Percentiles rank a stretch among this genome's conserved stretches.
These are phyloP conservation scores for Orbilia javanica DNA, from an alignment of 2,329 filamentous ascomycete species.

Conservation along the genomic window DNA sequence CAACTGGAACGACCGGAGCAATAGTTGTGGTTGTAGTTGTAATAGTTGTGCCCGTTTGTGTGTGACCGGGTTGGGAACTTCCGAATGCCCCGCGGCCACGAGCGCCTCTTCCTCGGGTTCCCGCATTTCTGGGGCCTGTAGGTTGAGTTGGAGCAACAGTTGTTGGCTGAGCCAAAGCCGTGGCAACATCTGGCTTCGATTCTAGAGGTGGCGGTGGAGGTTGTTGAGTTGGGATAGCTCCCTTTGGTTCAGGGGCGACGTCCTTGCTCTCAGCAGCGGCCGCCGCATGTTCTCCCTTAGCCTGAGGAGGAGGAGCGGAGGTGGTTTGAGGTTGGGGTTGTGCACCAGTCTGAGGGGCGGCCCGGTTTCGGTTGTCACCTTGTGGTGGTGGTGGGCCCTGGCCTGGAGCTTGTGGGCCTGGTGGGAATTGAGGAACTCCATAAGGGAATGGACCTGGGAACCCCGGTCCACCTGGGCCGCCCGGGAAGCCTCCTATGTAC, in stretches of 20 bases:
- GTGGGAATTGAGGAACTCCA: slow-evolving; percentile 43
- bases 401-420: slow-evolving; percentile 19
- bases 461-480: slow-evolving; percentile 27
- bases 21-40: slow-evolving; percentile 40
- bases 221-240: slow-evolving; percentile 13
- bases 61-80: slow-evolving; percentile 48
- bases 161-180: slow-evolving; percentile 45
- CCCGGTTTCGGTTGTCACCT: slow-evolving; percentile 31
- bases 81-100: slow-evolving; percentile 51
- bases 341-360: slow-evolving; percentile 26
- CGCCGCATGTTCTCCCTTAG: slow-evolving; percentile 43
- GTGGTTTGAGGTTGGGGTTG: slow-evolving; percentile 9
- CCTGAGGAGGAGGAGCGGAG: slow-evolving; percentile 1
- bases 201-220: slow-evolving; percentile 45
- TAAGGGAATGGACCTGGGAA: slow-evolving; percentile 50
- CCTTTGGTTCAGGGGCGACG: slow-evolving; percentile 8
- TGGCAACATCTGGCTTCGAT: slow-evolving; percentile 53
- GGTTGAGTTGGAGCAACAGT: slow-evolving; percentile 19
- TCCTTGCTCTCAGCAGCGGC: slow-evolving; percentile 21
- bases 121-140: slow-evolving; percentile 42
- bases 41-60: slow-evolving; percentile 49
- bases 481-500: slow-evolving; percentile 48
- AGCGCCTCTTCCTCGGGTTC: slow-evolving; percentile 30
- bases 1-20: not conserved
- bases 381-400: slow-evolving; percentile 8